These are phyloP conservation scores for Leptographium flavum DNA, from an alignment of 2,329 filamentous ascomycete genomes.

Conservation along the genomic window DNA sequence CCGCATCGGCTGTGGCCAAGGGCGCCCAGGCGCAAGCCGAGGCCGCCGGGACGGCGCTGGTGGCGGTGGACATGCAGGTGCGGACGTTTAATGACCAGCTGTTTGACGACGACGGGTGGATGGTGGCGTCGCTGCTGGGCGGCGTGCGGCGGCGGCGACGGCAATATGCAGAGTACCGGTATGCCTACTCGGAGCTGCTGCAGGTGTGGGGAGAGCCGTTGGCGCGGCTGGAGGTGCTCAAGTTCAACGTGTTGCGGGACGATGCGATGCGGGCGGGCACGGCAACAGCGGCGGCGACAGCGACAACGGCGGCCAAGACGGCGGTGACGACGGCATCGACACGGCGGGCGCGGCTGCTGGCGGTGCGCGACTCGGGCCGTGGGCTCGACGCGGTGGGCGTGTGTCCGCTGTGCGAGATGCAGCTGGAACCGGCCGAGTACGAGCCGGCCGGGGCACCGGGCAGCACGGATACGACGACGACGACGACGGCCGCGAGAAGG, in stretches of 20 bases:
- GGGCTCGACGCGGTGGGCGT: slow-evolving; percentile 50
- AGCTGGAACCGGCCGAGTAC: slow-evolving; percentile 43
- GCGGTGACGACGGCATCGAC: slow-evolving; percentile 19
- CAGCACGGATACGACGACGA: not conserved
- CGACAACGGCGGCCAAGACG: not conserved
- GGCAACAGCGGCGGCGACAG: slow-evolving; percentile 10
- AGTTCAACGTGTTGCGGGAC: slow-evolving; percentile 50
- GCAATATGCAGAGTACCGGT: slow-evolving; percentile 45
- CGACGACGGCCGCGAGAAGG: not conserved
- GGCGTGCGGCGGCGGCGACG: slow-evolving; percentile 23
- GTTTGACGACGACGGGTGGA: slow-evolving; percentile 56
- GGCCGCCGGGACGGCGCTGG: slow-evolving; percentile 18
- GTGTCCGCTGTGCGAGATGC: slow-evolving; percentile 47
- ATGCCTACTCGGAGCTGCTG: slow-evolving; percentile 53
- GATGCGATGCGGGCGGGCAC: slow-evolving; percentile 17
- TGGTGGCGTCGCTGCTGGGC: slow-evolving; percentile 43
- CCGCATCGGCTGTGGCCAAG: slow-evolving; percentile 1
- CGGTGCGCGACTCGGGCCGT: slow-evolving; percentile 34
- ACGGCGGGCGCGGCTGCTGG: slow-evolving; percentile 37
- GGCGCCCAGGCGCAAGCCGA: not conserved
- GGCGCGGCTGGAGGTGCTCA: slow-evolving; percentile 50
- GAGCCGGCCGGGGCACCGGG: not conserved
- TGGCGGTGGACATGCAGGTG: slow-evolving; percentile 37
- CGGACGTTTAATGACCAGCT: slow-evolving; percentile 46
- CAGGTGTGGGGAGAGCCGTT: slow-evolving; percentile 52